These are phyloP conservation scores for Aquilaria yunnanensis DNA, from an alignment of 345 rosid species.

Conservation along the genomic window DNA sequence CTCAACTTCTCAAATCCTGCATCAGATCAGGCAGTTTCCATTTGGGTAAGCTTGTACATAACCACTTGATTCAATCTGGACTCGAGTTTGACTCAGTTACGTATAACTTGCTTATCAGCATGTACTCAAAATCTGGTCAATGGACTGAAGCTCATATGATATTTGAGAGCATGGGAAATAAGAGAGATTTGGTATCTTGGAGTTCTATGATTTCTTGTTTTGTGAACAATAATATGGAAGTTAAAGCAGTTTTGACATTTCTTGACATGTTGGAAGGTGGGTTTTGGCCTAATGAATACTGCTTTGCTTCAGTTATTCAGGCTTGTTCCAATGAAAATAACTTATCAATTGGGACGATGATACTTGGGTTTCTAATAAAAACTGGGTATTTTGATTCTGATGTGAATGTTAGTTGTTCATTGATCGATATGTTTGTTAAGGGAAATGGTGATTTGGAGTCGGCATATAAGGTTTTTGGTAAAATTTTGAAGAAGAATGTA, in stretches of 20 bases:
- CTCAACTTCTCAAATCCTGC: slow-evolving; percentile 70
- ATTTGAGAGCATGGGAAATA: slow-evolving; percentile 43
- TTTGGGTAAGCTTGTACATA: slow-evolving; percentile 52
- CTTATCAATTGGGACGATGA: slow-evolving; percentile 29
- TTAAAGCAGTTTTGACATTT: slow-evolving; percentile 35
- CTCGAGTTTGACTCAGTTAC: slow-evolving; percentile 51
- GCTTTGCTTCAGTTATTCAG: slow-evolving; percentile 50
- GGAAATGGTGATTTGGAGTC: slow-evolving; percentile 38
- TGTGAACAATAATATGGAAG: slow-evolving; percentile 38
- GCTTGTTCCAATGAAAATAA: slow-evolving; percentile 42
- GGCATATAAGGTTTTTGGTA: slow-evolving; percentile 51
- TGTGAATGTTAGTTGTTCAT: slow-evolving; percentile 57
- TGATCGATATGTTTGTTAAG: slow-evolving; percentile 57
- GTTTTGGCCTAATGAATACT: slow-evolving; percentile 59
- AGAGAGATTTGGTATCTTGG: slow-evolving; percentile 69
- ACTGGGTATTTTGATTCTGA: slow-evolving; percentile 45
- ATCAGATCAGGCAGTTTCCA: slow-evolving; percentile 51
- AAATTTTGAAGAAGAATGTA: slow-evolving; percentile 51
- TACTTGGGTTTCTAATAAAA: slow-evolving; percentile 49
- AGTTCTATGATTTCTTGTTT: slow-evolving; percentile 66
- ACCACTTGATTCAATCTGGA: slow-evolving; percentile 26
- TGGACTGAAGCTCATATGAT: slow-evolving; percentile 32
- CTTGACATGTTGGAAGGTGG: slow-evolving; percentile 50
- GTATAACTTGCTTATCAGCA: slow-evolving; percentile 59
- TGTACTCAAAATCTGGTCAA: slow-evolving; percentile 61